Evolutionary conservation across 345 rosid genomes (phyloP).

Genomic region (Xanthoceras sorbifolium): DNA sequence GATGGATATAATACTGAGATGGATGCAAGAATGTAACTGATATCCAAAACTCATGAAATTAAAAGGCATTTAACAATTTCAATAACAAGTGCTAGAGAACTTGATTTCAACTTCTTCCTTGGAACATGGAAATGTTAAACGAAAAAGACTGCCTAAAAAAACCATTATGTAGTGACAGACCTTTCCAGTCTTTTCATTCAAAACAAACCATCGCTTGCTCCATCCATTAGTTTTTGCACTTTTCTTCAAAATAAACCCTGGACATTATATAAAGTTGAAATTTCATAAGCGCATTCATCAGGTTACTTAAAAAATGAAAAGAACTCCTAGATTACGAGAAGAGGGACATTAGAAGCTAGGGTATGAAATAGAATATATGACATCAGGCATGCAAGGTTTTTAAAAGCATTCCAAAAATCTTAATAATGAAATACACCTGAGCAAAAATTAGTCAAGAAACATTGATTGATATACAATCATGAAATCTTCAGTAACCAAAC

Average conservation of each 20-base stretch:
- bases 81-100: not conserved
- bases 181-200: constrained; percentile 94
- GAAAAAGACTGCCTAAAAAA: not conserved
- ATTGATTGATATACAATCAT: not conserved
- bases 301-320: not conserved
- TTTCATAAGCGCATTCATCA: not conserved
- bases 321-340: constrained; percentile 3
- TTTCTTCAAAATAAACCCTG: constrained; percentile 85
- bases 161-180: constrained; percentile 37
- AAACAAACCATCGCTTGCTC: constrained; percentile 93
- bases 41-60: not conserved
- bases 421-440: not conserved
- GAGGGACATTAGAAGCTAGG: not conserved
- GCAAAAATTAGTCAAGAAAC: not conserved
- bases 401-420: not conserved
- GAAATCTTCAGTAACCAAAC: not conserved
- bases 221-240: constrained; percentile 91
- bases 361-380: not conserved
- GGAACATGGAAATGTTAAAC: not conserved
- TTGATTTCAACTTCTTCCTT: too few species aligned
- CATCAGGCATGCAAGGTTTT: not conserved
- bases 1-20: not conserved
- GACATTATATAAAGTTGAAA: constrained; percentile 18
- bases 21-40: not conserved
- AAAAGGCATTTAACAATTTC: not conserved